Evolutionary conservation across 1,284 basidiomycete species (phyloP).

Genomic region (Ganoderma lucidum): DNA sequence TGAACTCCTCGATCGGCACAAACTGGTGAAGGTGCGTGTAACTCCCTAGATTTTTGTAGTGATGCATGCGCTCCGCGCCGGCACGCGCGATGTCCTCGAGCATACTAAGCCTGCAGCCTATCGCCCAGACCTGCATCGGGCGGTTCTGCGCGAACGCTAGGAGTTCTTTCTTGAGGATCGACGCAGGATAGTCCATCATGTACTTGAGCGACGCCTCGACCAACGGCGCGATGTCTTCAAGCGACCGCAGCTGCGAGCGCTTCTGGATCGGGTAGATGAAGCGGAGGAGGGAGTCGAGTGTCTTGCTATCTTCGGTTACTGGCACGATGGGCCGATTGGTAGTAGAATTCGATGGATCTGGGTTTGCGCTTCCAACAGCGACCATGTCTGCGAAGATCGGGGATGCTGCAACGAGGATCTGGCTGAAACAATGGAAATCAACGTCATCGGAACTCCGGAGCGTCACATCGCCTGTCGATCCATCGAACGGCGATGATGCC

Average conservation of each 20-base stretch:
- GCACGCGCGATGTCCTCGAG: constrained; percentile 25
- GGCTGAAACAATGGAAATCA: constrained; percentile 27
- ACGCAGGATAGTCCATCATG: constrained; percentile 28
- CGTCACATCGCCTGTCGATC: constrained; percentile 19
- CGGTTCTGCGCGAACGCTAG: constrained; percentile 6
- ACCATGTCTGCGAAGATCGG: constrained; percentile 30
- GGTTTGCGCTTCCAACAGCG: constrained; percentile 1
- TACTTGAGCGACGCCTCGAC: constrained; percentile 31
- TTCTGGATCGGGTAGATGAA: constrained; percentile 12
- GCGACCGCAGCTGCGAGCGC: neutral
- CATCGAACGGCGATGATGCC: constrained; percentile 25
- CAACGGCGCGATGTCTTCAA: constrained; percentile 17
- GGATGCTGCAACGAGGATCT: constrained; percentile 34
- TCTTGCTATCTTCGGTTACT: constrained; percentile 10
- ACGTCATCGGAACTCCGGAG: constrained; percentile 21
- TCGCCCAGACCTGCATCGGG: constrained; percentile 29
- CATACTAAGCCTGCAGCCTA: constrained; percentile 24
- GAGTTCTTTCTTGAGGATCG: constrained; percentile 19
- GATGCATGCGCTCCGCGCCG: constrained; percentile 10
- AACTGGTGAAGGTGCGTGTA: constrained; percentile 16
- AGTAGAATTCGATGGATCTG: neutral
- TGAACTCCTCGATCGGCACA: constrained; percentile 14
- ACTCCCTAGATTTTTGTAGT: constrained; percentile 14
- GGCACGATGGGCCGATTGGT: constrained; percentile 4
- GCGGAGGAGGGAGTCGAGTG: constrained; percentile 4